Evolutionary conservation across 345 rosid species (phyloP).

Genomic region (Moringa oleifera): DNA sequence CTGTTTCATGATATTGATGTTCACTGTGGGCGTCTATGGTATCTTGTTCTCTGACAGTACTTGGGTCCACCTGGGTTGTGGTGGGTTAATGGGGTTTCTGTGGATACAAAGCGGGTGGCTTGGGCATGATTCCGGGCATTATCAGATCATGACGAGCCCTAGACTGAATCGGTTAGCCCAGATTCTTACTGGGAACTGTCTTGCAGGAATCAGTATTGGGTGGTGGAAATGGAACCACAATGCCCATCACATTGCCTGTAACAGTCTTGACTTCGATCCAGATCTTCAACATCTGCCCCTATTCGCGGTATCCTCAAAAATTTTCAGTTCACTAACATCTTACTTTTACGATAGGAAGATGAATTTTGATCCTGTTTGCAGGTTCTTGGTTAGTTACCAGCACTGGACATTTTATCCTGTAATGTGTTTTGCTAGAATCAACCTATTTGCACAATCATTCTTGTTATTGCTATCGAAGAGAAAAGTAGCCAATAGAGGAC

Average conservation of each 20-base stretch:
- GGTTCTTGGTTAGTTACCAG: constrained; percentile 55
- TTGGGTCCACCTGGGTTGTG: constrained; percentile 34
- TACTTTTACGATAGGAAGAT: constrained; percentile 15
- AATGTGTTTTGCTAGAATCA: constrained; percentile 54
- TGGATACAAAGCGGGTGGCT: constrained; percentile 78
- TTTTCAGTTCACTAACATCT: constrained; percentile 37
- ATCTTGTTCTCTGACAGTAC: constrained; percentile 25
- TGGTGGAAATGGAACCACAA: constrained; percentile 64
- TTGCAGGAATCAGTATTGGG: constrained; percentile 60
- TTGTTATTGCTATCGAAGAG: constrained; percentile 23
- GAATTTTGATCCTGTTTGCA: constrained; percentile 37
- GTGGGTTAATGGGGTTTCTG: constrained; percentile 33
- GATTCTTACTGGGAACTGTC: constrained; percentile 61
- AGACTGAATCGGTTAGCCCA: constrained; percentile 36
- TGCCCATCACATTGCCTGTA: constrained; percentile 53
- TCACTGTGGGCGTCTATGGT: constrained; percentile 30
- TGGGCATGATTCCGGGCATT: constrained; percentile 79
- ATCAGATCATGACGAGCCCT: constrained; percentile 31
- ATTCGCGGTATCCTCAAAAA: constrained; percentile 47
- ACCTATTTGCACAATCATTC: constrained; percentile 46
- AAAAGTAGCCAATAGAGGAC: constrained; percentile 29
- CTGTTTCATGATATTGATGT: constrained; percentile 22
- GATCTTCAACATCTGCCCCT: constrained; percentile 63
- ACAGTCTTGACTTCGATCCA: constrained; percentile 51
- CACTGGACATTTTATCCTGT: constrained; percentile 57